Base-by-base conservation (phyloP, 78 protist genomes). In the slime mould (Dictyostelium discoideum) region DNA sequence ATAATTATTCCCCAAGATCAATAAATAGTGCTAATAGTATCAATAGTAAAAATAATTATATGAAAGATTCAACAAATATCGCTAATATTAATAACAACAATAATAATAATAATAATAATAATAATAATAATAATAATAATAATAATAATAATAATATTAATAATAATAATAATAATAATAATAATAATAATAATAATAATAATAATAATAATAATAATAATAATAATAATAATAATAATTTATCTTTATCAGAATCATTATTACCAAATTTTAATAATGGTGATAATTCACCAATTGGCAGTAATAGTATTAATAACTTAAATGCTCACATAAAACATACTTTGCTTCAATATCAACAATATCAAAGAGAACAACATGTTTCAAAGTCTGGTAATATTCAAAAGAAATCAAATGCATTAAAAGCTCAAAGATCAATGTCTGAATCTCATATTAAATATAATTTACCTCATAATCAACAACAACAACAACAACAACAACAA, bases 371-470 rank as follows among this genome's bases (percentile, higher is more conserved):
- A 7, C 65, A 29, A 20, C 57, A 42, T 22, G 29, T 42, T 78
- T 78, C 84, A 22, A 37, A 14, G 22, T 78, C 84, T 20, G 84
- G 84, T 9, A n/a, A 29, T 57, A 13, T 29, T 6, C 50, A 82
- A 6, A 87, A 77, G 16, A 78, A 87, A 78, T n/a, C 82, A 84
- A 57, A 40, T 63, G 4, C 50, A 18, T 67, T 81, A 40, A 87
- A 72, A 24, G 67, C 93, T 20, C 81, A 84, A 9, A 46, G 93
- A 11, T 87, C 93, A 22, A 39, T 87, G 18, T 78, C 86, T 16
- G 93, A 87, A 20, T 87, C 93, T 24, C 93, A 87, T 6, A 80
- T 87, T 14, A 87, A 69, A 57, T 32, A 26, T 2, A 74, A 69
- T 18, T 20, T 37, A 8, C 74, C 48, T 37, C 8, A 2, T 9